Conservation (phyloP, 208 protist genomes). For the Trypanosoma lewisi region DNA sequence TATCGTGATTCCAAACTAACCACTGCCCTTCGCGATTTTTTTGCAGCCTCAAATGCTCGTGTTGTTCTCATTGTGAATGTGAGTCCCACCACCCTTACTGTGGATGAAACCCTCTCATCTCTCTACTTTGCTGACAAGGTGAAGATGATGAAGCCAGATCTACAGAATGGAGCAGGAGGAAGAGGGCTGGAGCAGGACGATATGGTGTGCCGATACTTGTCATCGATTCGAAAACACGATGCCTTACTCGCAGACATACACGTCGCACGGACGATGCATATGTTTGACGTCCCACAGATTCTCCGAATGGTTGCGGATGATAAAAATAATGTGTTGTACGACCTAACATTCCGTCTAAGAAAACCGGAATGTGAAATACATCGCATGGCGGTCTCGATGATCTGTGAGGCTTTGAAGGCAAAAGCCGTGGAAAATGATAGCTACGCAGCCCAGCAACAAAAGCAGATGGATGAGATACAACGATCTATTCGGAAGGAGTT, state of each 20-base stretch:
- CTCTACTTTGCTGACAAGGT: conserved; percentile 92
- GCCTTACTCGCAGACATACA: conserved; percentile 67
- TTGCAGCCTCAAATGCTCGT: conserved; percentile 71
- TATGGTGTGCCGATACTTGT: conserved; percentile 61
- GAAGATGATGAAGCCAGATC: conserved; percentile 73
- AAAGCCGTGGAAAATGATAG: neutral
- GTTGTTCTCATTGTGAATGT: conserved; percentile 89
- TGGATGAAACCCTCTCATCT: conserved; percentile 84
- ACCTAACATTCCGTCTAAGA: conserved; percentile 12
- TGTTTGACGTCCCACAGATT: conserved; percentile 14
- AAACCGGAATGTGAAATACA: conserved; percentile 9
- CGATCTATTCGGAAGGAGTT: neutral
- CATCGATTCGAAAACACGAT: conserved; percentile 51
- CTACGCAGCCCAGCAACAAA: neutral
- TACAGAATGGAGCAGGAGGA: conserved; percentile 34
- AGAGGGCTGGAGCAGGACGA: conserved; percentile 40
- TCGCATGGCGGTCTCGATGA: conserved; percentile 21
- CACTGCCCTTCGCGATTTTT: conserved; percentile 77
- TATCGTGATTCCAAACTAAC: conserved; percentile 92
- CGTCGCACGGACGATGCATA: conserved; percentile 33
- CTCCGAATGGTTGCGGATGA: conserved; percentile 10
- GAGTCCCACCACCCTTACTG: conserved; percentile 73
- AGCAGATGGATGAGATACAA: neutral
- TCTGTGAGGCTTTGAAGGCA: conserved; percentile 33
- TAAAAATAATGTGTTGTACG: conserved; percentile 20